A percentile compares a stretch with the other conserved stretches of the same genome.
Conservation (phyloP, 306 rosid genomes). For the Pueraria montana region DNA sequence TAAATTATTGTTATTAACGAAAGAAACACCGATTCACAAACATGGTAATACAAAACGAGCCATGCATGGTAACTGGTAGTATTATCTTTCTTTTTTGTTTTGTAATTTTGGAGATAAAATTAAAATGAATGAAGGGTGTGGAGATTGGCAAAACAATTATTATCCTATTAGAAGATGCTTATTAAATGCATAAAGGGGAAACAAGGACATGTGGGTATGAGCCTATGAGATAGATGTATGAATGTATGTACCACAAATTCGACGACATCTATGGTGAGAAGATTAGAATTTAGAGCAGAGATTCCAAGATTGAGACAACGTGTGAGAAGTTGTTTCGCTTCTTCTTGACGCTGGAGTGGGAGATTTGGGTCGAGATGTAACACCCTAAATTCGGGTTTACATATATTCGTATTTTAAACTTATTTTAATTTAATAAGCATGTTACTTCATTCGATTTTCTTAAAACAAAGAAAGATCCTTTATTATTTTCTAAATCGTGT, state of each 20-base stretch:
- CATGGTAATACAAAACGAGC: not conserved
- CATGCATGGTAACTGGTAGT: conserved; percentile 32
- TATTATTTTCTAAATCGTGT: no score
- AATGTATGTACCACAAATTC: conserved; percentile 88
- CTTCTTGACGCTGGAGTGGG: conserved; percentile 78
- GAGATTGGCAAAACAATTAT: not conserved
- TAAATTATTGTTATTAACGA: not conserved
- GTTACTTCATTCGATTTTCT: no score
- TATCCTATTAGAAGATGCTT: no score
- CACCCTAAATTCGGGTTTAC: no score
- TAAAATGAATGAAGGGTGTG: not conserved
- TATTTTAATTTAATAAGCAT: no score
- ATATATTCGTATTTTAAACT: no score
- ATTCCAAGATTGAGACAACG: conserved; percentile 91
- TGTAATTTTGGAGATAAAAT: not conserved
- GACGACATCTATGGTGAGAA: conserved; percentile 85
- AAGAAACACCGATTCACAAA: no score
- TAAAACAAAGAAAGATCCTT: no score
- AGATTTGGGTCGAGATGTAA: conserved; percentile 93
- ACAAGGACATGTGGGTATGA: no score
- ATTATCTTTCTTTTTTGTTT: not conserved
- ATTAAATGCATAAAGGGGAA: no score
- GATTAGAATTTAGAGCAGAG: conserved; percentile 73
- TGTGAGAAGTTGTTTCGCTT: conserved; percentile 86
- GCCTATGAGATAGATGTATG: no score